Percentiles rank a stretch among this genome's conserved stretches.
These are phyloP conservation scores for Didymella exigua DNA, from an alignment of 2,329 filamentous ascomycete genomes.

Conservation along the genomic window DNA sequence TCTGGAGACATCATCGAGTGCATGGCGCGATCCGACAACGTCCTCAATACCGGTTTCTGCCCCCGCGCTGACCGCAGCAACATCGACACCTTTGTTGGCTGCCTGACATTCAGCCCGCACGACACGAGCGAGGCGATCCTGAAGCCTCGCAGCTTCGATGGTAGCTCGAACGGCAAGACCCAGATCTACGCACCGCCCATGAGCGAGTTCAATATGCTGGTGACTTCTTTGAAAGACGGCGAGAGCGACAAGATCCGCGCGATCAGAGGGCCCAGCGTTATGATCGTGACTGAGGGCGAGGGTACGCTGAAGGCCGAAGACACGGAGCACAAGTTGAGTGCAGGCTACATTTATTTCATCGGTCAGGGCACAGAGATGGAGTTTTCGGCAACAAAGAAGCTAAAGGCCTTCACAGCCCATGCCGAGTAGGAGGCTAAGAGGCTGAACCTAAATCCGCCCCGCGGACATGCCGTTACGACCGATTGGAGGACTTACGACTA, in stretches of 20 bases:
- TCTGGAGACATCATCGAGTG: slow-evolving; percentile 77
- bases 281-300: slow-evolving; percentile 66
- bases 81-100: slow-evolving; percentile 66
- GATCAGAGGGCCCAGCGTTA: slow-evolving; percentile 65
- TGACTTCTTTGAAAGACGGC: slow-evolving; percentile 60
- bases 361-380: slow-evolving; percentile 61
- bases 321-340: slow-evolving; percentile 59
- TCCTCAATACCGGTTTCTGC: slow-evolving; percentile 77
- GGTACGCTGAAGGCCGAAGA: slow-evolving; percentile 63
- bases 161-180: slow-evolving; percentile 65
- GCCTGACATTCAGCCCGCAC: slow-evolving; percentile 69
- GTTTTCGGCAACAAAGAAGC: slow-evolving; percentile 50
- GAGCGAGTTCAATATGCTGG: slow-evolving; percentile 73
- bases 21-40: slow-evolving; percentile 77
- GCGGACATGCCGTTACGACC: slow-evolving; percentile 19
- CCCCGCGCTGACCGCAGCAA: slow-evolving; percentile 68
- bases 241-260: slow-evolving; percentile 64
- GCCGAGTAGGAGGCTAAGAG: slow-evolving; percentile 45
- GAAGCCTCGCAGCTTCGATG: slow-evolving; percentile 54
- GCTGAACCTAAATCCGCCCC: slow-evolving; percentile 22
- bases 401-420: slow-evolving; percentile 58
- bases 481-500: slow-evolving; percentile 25
- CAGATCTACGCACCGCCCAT: slow-evolving; percentile 69
- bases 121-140: slow-evolving; percentile 63
- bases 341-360: slow-evolving; percentile 71